A percentile compares a stretch with the other conserved stretches of the same genome.
Evolutionary conservation across 257 asterid genomes (phyloP).

Genomic region (Thymus quinquecostatus): DNA sequence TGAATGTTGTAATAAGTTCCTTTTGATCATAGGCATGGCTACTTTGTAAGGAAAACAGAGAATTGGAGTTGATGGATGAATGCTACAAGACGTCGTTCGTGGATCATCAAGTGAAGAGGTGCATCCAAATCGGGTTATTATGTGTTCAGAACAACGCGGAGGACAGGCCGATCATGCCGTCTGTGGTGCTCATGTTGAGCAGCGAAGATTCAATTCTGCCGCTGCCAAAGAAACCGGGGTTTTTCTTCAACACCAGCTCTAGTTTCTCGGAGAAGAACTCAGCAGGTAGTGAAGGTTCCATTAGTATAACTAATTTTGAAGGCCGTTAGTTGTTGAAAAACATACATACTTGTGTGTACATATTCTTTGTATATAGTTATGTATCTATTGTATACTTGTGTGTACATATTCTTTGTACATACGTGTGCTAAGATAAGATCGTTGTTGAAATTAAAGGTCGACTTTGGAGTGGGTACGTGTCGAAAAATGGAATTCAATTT

Average conservation of each 20-base stretch:
- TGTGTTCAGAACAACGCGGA: conserved; percentile 16
- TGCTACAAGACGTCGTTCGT: not conserved
- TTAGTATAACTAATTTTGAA: not conserved
- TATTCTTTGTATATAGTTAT: too few relatives aligned
- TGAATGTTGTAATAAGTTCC: not conserved
- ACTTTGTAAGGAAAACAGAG: conserved; percentile 12
- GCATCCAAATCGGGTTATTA: conserved; percentile 27
- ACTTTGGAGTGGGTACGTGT: too few relatives aligned
- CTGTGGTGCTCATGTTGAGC: conserved; percentile 18
- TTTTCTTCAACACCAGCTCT: not conserved
- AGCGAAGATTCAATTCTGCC: not conserved
- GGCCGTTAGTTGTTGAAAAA: not conserved
- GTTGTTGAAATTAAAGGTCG: too few relatives aligned
- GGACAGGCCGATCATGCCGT: conserved; percentile 25
- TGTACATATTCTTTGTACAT: too few relatives aligned
- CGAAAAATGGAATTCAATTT: too few relatives aligned
- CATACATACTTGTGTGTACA: too few relatives aligned
- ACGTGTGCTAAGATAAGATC: too few relatives aligned
- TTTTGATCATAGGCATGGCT: conserved; percentile 24
- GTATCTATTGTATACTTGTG: too few relatives aligned
- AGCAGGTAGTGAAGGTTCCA: not conserved
- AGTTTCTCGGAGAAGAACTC: not conserved
- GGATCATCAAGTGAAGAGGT: conserved; percentile 21
- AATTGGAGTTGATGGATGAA: not conserved
- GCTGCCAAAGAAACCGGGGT: not conserved